Evolutionary conservation across 176 grass and related monocot genomes (phyloP), one percentile per base, ranked within the genome.

Genomic region (Carex kokanica): DNA sequence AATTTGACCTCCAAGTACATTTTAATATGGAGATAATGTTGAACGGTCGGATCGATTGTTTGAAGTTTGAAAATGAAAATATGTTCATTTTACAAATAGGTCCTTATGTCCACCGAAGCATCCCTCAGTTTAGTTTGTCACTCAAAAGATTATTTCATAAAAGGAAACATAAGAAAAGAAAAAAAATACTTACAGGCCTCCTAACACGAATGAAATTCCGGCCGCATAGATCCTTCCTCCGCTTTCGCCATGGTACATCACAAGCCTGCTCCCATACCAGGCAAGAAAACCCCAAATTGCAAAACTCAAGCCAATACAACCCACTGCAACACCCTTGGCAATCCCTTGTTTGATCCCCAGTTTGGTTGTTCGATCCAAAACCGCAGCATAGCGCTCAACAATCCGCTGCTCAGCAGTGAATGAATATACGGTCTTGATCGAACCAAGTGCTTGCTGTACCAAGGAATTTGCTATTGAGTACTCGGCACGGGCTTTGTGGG

Each of bases 341-440:
- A 95, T 90, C n/a, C 96, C 96, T 83, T 99, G 96, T n/a, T 85
- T 95, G 85, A 99, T 90, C 20, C 96, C 96, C 63, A 98, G 81
- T 38, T 95, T 91, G 78, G 90, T 90, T 3, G 96, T 95, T 66
- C 85, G 83, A 61, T 99, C 93, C 62, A 99, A 78, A 60, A 93
- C 83, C 0, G 86, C 86, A 0, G 91, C 90, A 65, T 99, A 99
- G 3, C 57, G 88, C 15, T 91, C 89, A 25, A 93, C 80, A 14
- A 99, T 95, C 32, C 93, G 84, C 18, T 82, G 86, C 89, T 98
- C 96, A 4, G 96, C 96, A 0, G 96, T 99, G 88, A 99, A 99
- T 5, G 96, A 99, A 64, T 99, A 99, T 3, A 95, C 59, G 12
- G 96, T 99, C 86, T 95, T 99, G 86, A 99, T 90, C 0, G 93